Evolutionary conservation across 169 alveolate species (phyloP).

Genomic region (Blepharisma undulans): DNA sequence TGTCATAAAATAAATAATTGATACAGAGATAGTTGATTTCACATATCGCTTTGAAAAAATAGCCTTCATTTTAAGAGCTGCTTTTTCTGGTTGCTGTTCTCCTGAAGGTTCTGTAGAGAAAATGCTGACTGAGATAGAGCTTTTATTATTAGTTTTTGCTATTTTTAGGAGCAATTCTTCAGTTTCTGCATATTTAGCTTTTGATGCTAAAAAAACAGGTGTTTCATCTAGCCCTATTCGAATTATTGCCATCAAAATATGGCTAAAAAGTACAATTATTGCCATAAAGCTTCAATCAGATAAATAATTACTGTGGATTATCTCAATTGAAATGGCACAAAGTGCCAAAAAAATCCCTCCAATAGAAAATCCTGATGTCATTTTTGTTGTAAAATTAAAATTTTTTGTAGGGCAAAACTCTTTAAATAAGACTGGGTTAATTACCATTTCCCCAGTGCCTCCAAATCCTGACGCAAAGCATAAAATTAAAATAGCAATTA

Average conservation of each 20-base stretch:
- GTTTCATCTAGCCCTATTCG: neutral
- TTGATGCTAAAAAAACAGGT: neutral
- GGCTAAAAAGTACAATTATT: neutral
- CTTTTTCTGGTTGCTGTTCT: neutral
- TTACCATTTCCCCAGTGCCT: neutral
- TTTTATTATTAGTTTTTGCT: neutral
- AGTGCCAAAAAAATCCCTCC: neutral
- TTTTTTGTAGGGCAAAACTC: slow-evolving; percentile 24
- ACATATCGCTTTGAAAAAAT: neutral
- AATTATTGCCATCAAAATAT: neutral
- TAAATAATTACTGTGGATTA: neutral
- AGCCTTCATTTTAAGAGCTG: neutral
- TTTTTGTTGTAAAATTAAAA: neutral
- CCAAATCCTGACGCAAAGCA: neutral
- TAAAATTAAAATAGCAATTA: neutral
- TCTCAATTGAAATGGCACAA: neutral
- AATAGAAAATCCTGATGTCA: neutral
- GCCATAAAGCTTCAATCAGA: neutral
- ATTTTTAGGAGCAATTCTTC: neutral
- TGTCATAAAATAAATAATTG: neutral
- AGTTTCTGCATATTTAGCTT: neutral
- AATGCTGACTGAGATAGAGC: neutral
- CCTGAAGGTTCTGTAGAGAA: neutral
- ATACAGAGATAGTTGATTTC: neutral
- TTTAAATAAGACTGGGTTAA: neutral